Evolutionary conservation across 2,329 filamentous ascomycete genomes (phyloP), one percentile per base, ranked within the genome.

Genomic region (Ascosphaera aggregata): DNA sequence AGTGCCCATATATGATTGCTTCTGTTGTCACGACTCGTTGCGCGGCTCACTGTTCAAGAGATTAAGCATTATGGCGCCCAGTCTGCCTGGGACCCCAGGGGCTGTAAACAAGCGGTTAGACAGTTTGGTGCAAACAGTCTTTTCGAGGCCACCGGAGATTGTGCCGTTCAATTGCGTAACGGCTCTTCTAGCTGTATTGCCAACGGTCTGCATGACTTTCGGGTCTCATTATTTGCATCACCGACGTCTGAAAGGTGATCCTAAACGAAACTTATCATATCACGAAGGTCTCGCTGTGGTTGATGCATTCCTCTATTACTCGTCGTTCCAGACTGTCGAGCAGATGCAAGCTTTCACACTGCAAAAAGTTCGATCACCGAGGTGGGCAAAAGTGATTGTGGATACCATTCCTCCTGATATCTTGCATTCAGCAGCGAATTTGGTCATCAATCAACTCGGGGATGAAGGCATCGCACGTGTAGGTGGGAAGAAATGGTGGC

Each of bases 201-300:
- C 89, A 9, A 84, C 80, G 2, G 79, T 92, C 36, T 67, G 95
- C 41, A 76, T 80, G 46, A 94, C 86, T 11, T 75, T 86, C 45
- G 65, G 95, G 48, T 76, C 76, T 42, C 89, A 95, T 66, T 94
- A 89, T 57, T 64, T 92, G 43, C 78, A 92, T 50, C 76, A 80
- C 45, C 79, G 78, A 50, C 69, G 73, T 1, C 65, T 77, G 20
- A 73, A 68, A 44, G 65, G 85, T 46, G 85, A 85, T 45, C 86
- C 86, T 1, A 92, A 81, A 1, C 79, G 80, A 1, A 81, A 92
- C 54, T 73, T 98, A 41, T 85, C 84, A 39, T 98, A 98, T 60
- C 80, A 95, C 53, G 80, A 94, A 60, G 86, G 85, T 30, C 67
- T 98, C 11, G 73, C 81, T 45, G 67, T 98, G 38, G 77, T 95